Base-by-base conservation (phyloP, 768 basidiomycete species). In the Tulasnella sp. region DNA sequence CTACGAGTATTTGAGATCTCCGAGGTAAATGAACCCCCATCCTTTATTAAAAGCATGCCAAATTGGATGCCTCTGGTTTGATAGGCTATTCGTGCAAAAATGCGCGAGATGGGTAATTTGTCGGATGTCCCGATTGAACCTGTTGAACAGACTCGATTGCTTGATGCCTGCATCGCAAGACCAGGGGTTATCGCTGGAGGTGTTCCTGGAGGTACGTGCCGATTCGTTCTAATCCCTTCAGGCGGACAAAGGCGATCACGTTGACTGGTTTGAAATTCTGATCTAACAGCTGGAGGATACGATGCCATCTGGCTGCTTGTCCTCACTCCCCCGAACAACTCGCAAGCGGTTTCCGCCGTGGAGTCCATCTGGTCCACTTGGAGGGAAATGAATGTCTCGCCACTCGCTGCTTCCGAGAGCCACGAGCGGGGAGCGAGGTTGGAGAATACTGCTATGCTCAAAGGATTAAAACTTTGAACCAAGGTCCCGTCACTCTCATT, bases 231-330 rank as follows among this genome's bases (percentile, higher is more conserved):
- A 2, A n/a, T 27, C 50, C 51, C 44, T 44, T 30, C 38, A n/a
- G 23, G 15, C n/a, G 45, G 27, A 8, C n/a, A 29, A 10, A 34
- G 15, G 27, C 2, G 3, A 15, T 7, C 0, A 9, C 15, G 15
- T 5, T 10, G 3, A 49, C 52, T n/a, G 41, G 47, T 7, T 8
- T 21, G n/a, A n/a, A n/a, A n/a, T n/a, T n/a, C n/a, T n/a, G n/a
- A n/a, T n/a, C 51, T 15, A 4, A 56, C 64, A 97, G 96, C 96
- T 54, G 96, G 96, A 9, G 96, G 96, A 1, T 98, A 88, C 70
- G 96, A 99, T 68, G 96, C 96, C 5, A 80, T 98, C 61, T 98
- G 93, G 91, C 75, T 99, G 4, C 80, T 99, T 15, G 80, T 93
- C 17, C 78, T 86, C 66, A 86, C 49, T 78, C 82, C 38, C 15